Evolutionary conservation across 2,329 filamentous ascomycete species (phyloP).

Genomic region (Fusarium pseudoanthophilum): DNA sequence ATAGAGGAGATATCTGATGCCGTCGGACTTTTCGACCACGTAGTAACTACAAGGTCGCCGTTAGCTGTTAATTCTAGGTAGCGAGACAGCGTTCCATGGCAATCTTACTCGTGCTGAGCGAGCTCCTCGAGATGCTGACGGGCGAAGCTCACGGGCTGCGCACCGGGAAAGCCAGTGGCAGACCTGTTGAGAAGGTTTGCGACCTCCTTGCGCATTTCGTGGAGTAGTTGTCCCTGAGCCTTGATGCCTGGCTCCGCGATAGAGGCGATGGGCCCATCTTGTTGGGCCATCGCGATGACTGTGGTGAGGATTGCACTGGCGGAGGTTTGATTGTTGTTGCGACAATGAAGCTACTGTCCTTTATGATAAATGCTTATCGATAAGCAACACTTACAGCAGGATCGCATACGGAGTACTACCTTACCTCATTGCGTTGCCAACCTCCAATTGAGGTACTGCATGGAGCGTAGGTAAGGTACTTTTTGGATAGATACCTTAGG

Average conservation of each 20-base stretch:
- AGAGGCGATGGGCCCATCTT: slow-evolving; percentile 55
- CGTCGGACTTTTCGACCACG: slow-evolving; percentile 98
- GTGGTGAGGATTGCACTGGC: not conserved
- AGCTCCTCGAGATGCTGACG: slow-evolving; percentile 85
- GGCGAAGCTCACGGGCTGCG: slow-evolving; percentile 94
- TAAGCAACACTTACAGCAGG: slow-evolving; percentile 3
- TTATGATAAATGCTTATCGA: slow-evolving; percentile 23
- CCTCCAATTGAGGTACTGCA: not conserved
- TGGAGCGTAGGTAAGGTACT: not conserved
- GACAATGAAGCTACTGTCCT: slow-evolving; percentile 3
- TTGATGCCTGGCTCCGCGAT: slow-evolving; percentile 73
- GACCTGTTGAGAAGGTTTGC: slow-evolving; percentile 77
- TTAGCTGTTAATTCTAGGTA: not conserved
- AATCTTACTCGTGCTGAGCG: slow-evolving; percentile 74
- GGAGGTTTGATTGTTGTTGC: slow-evolving; percentile 10
- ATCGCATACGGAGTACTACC: no score
- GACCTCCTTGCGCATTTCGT: slow-evolving; percentile 75
- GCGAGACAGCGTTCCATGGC: not conserved
- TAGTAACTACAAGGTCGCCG: slow-evolving; percentile 73
- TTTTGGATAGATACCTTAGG: no score
- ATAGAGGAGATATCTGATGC: slow-evolving; percentile 94
- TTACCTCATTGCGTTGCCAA: not conserved
- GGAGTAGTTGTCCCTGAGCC: slow-evolving; percentile 69
- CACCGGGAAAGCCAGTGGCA: slow-evolving; percentile 80
- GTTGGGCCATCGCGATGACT: slow-evolving; percentile 45